Evolutionary conservation across 176 grass and related monocot species (phyloP), one percentile per base, ranked within the genome.

Genomic region (Carex scoparia): DNA sequence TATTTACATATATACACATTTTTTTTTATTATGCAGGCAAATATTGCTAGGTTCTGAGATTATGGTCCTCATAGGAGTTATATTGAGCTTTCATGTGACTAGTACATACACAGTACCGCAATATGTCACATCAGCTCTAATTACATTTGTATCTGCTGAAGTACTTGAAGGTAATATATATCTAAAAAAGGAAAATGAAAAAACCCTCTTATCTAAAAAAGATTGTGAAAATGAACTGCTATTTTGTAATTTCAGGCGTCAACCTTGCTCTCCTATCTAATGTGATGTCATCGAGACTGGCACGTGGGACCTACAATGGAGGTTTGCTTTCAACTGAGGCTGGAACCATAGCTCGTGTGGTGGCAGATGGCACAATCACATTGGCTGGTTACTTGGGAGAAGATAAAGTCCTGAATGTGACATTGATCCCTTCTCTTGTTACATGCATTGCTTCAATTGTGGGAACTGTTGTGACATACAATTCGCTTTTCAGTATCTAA

Each of bases 301-400:
- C 93, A 27, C 90, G 93, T 12, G 96, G 96, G 61, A 99, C 96
- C 0, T 95, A 99, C 85, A 99, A 99, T 0, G 96, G 93, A 0
- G 96, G 96, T 2, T 92, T 99, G 67, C 93, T 99, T 2, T 99
- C 93, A 10, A 99, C 93, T 0, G 96, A 99, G 61, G 96, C 96
- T 0, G 93, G 96, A 44, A 99, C 96, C 49, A 4, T 99, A 42
- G 96, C 96, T 4, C 89, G 93, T 81, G 96, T 99, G 40, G 81
- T 95, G 0, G 96, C 96, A 0, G 96, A 99, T 84, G 80, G 86
- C 81, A 99, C 91, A 0, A 99, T 99, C 80, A 99, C 96, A 0
- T 83, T 87, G 1, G 93, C 90, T 0, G 96, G 96, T 4, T 95
- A 88, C 79, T 75, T 99, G 23, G 93, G 96, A 5, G 80, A 94